phyloP scores from a whole-genome alignment of 2,329 filamentous ascomycete genomes.

The Emergomyces pasteurianus region DNA sequence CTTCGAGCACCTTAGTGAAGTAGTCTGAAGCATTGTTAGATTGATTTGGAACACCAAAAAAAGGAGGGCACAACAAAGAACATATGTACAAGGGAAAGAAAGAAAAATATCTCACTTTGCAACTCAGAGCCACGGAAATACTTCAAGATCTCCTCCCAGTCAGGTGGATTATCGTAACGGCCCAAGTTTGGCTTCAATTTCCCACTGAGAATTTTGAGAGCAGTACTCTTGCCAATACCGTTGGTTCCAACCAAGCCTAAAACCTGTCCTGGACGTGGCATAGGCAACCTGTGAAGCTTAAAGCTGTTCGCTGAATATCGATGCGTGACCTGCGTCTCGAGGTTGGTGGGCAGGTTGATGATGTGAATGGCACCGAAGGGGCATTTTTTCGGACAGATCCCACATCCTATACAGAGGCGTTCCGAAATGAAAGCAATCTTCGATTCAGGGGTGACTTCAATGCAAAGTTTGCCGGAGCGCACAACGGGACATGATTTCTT shows the following conservation, averaged over 20 bases:
- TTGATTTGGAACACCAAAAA: not conserved
- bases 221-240: slow-evolving; percentile 99
- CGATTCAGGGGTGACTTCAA: slow-evolving; percentile 78
- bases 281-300: slow-evolving; percentile 94
- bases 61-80: not conserved
- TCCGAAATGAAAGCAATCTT: slow-evolving; percentile 98
- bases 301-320: slow-evolving; percentile 99
- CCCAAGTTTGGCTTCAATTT: slow-evolving; percentile 98
- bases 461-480: slow-evolving; percentile 91
- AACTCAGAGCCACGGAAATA: slow-evolving; percentile 96
- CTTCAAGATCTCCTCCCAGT: slow-evolving; percentile 98
- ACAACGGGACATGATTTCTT: slow-evolving; percentile 98
- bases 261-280: slow-evolving; percentile 89
- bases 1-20: slow-evolving; percentile 95
- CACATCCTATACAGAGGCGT: slow-evolving; percentile 89
- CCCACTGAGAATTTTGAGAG: slow-evolving; percentile 93
- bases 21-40: slow-evolving; percentile 53
- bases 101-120: slow-evolving; percentile 56
- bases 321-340: slow-evolving; percentile 96
- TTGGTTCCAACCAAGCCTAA: slow-evolving; percentile 95
- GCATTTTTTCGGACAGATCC: slow-evolving; percentile 99
- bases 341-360: slow-evolving; percentile 99
- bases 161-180: slow-evolving; percentile 86
- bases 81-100: too few species aligned
- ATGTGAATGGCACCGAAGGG: slow-evolving; percentile 98